Evolutionary conservation across 2,329 filamentous ascomycete genomes (phyloP).

Genomic region (Thielaviopsis euricoi): DNA sequence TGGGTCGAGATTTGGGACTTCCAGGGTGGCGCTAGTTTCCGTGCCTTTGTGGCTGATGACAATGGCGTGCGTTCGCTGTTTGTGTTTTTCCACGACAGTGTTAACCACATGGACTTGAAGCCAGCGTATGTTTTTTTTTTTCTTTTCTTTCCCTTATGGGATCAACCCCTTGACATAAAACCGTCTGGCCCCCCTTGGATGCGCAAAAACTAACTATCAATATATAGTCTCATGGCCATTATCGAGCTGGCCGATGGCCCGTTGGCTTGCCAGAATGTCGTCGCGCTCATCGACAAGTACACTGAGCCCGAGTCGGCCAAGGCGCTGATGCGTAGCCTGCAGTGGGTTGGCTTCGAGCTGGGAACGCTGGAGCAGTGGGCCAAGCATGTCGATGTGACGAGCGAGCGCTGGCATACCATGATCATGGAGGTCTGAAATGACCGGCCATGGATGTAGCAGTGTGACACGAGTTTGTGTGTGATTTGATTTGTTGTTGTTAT

Average conservation of each 20-base stretch:
- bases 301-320: conserved; percentile 45
- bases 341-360: conserved; percentile 85
- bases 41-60: conserved; percentile 64
- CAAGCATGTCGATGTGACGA: conserved; percentile 46
- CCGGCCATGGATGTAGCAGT: neutral
- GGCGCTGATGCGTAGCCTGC: conserved; percentile 61
- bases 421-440: conserved; percentile 59
- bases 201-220: neutral
- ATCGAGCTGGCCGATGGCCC: conserved; percentile 72
- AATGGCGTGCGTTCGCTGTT: conserved; percentile 61
- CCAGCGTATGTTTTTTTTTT: conserved; percentile 48
- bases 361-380: conserved; percentile 66
- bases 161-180: too few species aligned
- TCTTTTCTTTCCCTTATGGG: neutral
- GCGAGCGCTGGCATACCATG: conserved; percentile 70
- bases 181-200: too few species aligned
- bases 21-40: conserved; percentile 65
- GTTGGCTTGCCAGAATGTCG: conserved; percentile 59
- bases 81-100: conserved; percentile 64
- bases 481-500: neutral
- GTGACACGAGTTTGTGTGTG: too few species aligned
- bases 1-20: conserved; percentile 81
- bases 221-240: conserved; percentile 60
- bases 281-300: conserved; percentile 65
- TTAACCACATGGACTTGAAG: conserved; percentile 65